A percentile compares a stretch with the other conserved stretches of the same genome.
Conservation (phyloP, 2,329 filamentous ascomycete genomes). For the Nothomitra cinnamomea region DNA sequence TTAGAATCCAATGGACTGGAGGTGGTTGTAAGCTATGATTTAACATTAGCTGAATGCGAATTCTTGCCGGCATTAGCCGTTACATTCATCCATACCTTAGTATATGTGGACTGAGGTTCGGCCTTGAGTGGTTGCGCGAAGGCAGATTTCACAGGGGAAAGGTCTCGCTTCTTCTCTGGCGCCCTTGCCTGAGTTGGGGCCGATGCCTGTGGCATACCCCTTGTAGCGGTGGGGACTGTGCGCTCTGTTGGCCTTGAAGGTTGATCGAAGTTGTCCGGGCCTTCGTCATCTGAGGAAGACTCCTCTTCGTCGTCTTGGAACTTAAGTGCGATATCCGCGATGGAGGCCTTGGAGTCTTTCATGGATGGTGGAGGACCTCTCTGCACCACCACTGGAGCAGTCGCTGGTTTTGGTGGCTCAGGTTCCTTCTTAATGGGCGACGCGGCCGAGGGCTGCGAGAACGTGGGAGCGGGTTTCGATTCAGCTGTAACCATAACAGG, state of each 20-base stretch:
- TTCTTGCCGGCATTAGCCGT: neutral
- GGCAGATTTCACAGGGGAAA: constrained; percentile 6
- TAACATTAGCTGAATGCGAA: neutral
- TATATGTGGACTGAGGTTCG: constrained; percentile 8
- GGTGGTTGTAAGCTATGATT: neutral
- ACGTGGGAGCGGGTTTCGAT: constrained; percentile 24
- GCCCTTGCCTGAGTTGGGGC: constrained; percentile 15
- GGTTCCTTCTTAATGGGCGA: constrained; percentile 36
- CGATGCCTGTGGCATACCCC: constrained; percentile 23
- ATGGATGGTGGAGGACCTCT: constrained; percentile 47
- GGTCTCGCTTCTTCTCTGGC: constrained; percentile 6
- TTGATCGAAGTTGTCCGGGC: constrained; percentile 72
- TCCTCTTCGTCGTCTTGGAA: constrained; percentile 61
- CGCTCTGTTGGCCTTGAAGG: constrained; percentile 58
- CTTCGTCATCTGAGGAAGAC: constrained; percentile 39
- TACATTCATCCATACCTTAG: neutral
- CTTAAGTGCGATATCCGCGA: constrained; percentile 69
- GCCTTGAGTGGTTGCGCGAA: constrained; percentile 10
- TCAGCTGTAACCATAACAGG: constrained; percentile 60
- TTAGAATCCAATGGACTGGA: neutral
- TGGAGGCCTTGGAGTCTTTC: constrained; percentile 74
- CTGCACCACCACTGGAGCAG: constrained; percentile 24
- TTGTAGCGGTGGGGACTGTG: constrained; percentile 15
- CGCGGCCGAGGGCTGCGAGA: constrained; percentile 27
- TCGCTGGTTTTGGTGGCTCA: constrained; percentile 25